Evolutionary conservation across 495 filamentous ascomycete genomes (phyloP), one percentile per base, ranked within the genome.

Genomic region (Aspergillus wentii): DNA sequence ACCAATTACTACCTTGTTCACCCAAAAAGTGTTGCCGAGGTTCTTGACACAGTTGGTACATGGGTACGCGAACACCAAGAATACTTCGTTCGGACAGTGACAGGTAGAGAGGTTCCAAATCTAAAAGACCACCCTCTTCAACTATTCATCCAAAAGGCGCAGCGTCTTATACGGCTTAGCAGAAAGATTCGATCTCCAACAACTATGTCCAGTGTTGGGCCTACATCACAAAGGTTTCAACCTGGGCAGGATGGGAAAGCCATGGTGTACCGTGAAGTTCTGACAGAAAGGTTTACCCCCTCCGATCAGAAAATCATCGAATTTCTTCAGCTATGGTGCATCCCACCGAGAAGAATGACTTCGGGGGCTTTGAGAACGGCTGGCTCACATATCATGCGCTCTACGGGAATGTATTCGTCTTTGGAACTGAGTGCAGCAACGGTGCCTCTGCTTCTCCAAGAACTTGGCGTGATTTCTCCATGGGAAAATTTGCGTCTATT

Each of bases 401-500:
- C 82, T 1, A 73, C 80, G 4, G 77, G 74, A 3, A 72, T 83
- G 49, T 97, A 97, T 54, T 61, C 66, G 18, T 73, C 74, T 3
- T 59, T 74, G 30, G 61, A 64, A 9, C 56, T 87, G n/a, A 68
- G 74, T 35, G 43, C 57, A 10, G 51, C 63, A 4, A 78, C 75
- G 3, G 85, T 72, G 5, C 82, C 75, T 52, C 69, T 83, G 7
- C 85, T 95, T 40, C 58, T 96, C 21, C 85, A 94, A 47, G 92
- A 98, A 59, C 68, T 96, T 17, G 92, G 91, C 4, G 82, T 83
- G 18, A 71, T 94, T 36, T 53, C 77, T 3, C 86, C 88, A 0
- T 95, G 88, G 83, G 86, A 94, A 46, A 83, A 91, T 49, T 61
- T 73, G 13, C 60, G 73, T n/a, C 59, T 80, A 0, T 79, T 85